These are phyloP conservation scores for Phialemoniopsis sp. DNA, from an alignment of 2,329 filamentous ascomycete genomes.

Conservation along the genomic window DNA sequence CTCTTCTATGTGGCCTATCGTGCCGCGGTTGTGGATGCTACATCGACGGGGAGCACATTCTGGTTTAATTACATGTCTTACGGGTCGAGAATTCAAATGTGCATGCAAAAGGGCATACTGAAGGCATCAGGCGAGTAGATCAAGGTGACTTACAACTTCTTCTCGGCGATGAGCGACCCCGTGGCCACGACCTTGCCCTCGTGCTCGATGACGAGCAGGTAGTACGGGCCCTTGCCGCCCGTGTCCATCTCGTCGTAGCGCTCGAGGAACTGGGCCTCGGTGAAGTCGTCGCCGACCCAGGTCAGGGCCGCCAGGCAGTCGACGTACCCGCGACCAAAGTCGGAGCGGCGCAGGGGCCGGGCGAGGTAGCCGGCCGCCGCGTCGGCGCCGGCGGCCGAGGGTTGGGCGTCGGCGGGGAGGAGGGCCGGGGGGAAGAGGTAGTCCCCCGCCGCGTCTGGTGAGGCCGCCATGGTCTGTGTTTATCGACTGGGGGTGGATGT, in stretches of 20 bases:
- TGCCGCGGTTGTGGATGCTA: conserved; percentile 63
- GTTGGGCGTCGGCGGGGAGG: too few species aligned
- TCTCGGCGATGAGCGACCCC: conserved; percentile 72
- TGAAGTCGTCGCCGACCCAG: conserved; percentile 65
- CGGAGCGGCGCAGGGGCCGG: conserved; percentile 63
- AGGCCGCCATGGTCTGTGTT: too few species aligned
- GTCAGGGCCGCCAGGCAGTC: conserved; percentile 74
- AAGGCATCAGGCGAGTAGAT: neutral
- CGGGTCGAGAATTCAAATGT: too few species aligned
- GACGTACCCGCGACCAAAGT: conserved; percentile 69
- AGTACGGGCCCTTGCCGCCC: conserved; percentile 50
- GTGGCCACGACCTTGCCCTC: conserved; percentile 64
- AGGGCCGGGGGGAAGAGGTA: too few species aligned
- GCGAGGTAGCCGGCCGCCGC: conserved; percentile 67
- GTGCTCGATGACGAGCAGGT: conserved; percentile 67
- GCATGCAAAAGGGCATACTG: too few species aligned
- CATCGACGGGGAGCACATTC: too few species aligned
- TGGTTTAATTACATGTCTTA: too few species aligned
- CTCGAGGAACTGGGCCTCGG: conserved; percentile 60
- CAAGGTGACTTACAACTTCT: conserved; percentile 58
- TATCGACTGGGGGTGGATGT: too few species aligned
- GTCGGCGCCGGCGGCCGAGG: too few species aligned
- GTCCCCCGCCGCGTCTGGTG: too few species aligned
- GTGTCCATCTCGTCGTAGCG: conserved; percentile 58
- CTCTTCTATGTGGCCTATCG: conserved; percentile 79